Conservation (phyloP, 495 filamentous ascomycete genomes). For the Trichoderma reesei region DNA sequence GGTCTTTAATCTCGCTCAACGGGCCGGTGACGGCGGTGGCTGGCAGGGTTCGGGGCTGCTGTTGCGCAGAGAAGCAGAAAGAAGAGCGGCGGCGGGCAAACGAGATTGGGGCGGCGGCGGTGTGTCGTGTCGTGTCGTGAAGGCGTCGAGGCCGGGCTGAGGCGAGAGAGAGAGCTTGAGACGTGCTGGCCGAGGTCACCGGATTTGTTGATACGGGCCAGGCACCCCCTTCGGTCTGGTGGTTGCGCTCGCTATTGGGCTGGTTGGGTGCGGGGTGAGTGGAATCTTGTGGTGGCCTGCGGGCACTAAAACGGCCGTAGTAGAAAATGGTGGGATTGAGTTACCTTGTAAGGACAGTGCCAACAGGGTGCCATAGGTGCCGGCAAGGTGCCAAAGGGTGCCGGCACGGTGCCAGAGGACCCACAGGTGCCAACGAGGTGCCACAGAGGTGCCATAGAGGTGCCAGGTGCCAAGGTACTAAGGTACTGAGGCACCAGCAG, state of each 20-base stretch:
- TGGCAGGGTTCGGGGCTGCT: background rate
- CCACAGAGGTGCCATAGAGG: no score
- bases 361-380: no score
- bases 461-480: no score
- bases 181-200: background rate
- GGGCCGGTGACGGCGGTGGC: background rate
- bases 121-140: conserved; percentile 1
- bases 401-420: no score
- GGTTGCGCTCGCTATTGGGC: background rate
- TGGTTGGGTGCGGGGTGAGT: background rate
- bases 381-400: no score
- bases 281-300: background rate
- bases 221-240: background rate
- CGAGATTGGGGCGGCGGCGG: conserved; percentile 2
- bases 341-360: background rate
- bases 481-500: no score
- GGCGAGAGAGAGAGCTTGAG: background rate
- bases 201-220: background rate
- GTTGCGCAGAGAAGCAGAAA: background rate
- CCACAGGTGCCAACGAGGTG: no score
- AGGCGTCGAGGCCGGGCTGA: background rate
- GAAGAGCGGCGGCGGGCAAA: background rate
- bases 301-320: conserved; percentile 6
- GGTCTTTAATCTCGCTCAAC: background rate
- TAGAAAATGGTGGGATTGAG: no score